These are phyloP conservation scores for Cryptosporidium parvum DNA, from an alignment of 169 alveolate species.

Conservation along the genomic window DNA sequence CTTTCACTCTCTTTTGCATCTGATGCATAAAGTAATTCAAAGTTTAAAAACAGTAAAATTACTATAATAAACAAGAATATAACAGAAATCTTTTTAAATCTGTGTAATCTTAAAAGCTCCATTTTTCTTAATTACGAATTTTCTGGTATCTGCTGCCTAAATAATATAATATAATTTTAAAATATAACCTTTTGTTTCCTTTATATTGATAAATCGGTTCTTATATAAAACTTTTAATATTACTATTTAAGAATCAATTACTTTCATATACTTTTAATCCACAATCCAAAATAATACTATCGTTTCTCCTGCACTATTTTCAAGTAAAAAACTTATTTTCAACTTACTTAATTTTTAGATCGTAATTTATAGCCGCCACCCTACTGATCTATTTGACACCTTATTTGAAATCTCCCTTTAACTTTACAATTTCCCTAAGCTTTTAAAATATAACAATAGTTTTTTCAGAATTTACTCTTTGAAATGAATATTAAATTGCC, in stretches of 20 bases:
- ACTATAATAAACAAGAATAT: neutral
- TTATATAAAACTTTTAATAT: no score
- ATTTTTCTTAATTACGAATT: neutral
- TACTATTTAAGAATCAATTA: neutral
- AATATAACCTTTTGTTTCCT: neutral
- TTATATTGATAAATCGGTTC: no score
- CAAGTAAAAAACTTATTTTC: neutral
- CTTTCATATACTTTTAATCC: neutral
- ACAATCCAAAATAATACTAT: neutral
- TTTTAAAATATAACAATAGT: no score
- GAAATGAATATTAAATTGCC: no score
- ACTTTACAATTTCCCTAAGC: neutral
- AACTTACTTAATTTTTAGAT: neutral
- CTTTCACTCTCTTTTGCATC: neutral
- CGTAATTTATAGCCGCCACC: conserved; percentile 2
- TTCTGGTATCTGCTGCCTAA: neutral
- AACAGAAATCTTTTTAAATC: neutral
- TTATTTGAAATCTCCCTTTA: neutral
- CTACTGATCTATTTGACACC: conserved; percentile 15
- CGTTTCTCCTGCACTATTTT: neutral
- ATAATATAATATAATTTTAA: no score
- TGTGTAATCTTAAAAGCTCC: neutral
- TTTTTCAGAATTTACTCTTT: no score
- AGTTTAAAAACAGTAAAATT: neutral
- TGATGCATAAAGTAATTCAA: conserved; percentile 8